A percentile compares a stretch with the other conserved stretches of the same genome.
Evolutionary conservation across 208 protist species (phyloP).

Genomic region (Angomonas desouzai): DNA sequence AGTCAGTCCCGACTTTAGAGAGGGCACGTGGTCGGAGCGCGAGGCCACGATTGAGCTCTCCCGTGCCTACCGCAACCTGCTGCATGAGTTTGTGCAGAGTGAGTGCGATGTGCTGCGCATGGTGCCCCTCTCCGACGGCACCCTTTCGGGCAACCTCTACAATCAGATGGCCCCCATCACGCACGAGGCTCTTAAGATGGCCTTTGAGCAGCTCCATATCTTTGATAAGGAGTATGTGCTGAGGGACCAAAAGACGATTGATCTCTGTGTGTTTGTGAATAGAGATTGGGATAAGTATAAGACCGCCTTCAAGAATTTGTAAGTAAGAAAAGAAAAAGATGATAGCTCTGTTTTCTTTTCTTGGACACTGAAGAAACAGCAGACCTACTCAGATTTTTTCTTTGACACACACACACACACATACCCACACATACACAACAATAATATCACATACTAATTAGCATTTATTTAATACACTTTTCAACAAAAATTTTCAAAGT

Average conservation of each 20-base stretch:
- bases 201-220: slow-evolving; percentile 77
- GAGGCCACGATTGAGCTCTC: slow-evolving; percentile 77
- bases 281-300: slow-evolving; percentile 83
- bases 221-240: slow-evolving; percentile 80
- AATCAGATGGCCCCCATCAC: slow-evolving; percentile 74
- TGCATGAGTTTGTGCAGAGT: slow-evolving; percentile 82
- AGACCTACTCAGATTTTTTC: neutral
- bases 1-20: slow-evolving; percentile 78
- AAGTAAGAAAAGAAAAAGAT: slow-evolving; percentile 5
- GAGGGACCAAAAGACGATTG: slow-evolving; percentile 58
- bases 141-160: slow-evolving; percentile 57
- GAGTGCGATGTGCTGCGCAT: slow-evolving; percentile 72
- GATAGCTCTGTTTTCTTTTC: neutral
- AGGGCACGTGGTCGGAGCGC: slow-evolving; percentile 73
- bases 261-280: slow-evolving; percentile 88
- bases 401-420: neutral
- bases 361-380: neutral
- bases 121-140: slow-evolving; percentile 63
- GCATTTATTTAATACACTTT: neutral
- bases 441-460: neutral
- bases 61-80: slow-evolving; percentile 78
- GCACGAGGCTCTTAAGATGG: slow-evolving; percentile 62
- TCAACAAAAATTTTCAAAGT: neutral
- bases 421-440: neutral
- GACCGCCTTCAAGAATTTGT: slow-evolving; percentile 59